A percentile compares a stretch with the other conserved stretches of the same genome.
Evolutionary conservation across 1,284 basidiomycete species (phyloP).

Genomic region (Apiotrichum brassicae): DNA sequence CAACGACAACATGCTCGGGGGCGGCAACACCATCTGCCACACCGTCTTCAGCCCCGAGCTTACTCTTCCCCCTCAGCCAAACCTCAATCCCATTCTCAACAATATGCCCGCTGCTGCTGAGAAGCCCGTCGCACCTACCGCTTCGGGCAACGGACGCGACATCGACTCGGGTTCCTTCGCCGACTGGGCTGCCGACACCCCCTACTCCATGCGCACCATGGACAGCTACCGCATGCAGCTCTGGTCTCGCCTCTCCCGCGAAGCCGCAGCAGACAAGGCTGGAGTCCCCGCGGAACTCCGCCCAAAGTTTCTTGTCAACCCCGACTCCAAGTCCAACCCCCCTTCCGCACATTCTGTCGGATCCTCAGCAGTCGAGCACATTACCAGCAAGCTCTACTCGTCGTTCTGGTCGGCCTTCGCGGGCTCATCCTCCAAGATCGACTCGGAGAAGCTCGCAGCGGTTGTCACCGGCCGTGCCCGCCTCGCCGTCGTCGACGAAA

Average conservation of each 20-base stretch:
- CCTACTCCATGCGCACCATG: slow-evolving; percentile 72
- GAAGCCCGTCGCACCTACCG: slow-evolving; percentile 11
- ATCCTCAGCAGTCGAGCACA: slow-evolving; percentile 36
- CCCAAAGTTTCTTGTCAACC: slow-evolving; percentile 45
- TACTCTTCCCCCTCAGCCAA: slow-evolving; percentile 49
- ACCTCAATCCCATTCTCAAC: slow-evolving; percentile 73
- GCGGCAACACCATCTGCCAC: slow-evolving; percentile 77
- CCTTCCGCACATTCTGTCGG: slow-evolving; percentile 25
- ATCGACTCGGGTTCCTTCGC: slow-evolving; percentile 59
- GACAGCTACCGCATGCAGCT: slow-evolving; percentile 80
- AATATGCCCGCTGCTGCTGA: slow-evolving; percentile 1
- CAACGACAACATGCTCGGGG: slow-evolving; percentile 49
- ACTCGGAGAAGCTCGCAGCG: slow-evolving; percentile 47
- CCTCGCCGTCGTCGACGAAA: slow-evolving; percentile 39
- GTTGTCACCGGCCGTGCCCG: slow-evolving; percentile 45
- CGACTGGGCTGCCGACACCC: slow-evolving; percentile 58
- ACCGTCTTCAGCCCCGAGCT: slow-evolving; percentile 67
- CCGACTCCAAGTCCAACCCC: slow-evolving; percentile 4
- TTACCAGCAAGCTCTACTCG: slow-evolving; percentile 42
- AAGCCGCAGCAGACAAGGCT: slow-evolving; percentile 41
- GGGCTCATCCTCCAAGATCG: slow-evolving; percentile 24
- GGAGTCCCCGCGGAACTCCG: slow-evolving; percentile 33
- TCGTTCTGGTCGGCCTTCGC: slow-evolving; percentile 49
- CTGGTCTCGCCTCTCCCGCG: slow-evolving; percentile 69
- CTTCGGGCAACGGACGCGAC: slow-evolving; percentile 35